Conservation (phyloP, 306 rosid genomes). For the Sphenostylis stenocarpa region DNA sequence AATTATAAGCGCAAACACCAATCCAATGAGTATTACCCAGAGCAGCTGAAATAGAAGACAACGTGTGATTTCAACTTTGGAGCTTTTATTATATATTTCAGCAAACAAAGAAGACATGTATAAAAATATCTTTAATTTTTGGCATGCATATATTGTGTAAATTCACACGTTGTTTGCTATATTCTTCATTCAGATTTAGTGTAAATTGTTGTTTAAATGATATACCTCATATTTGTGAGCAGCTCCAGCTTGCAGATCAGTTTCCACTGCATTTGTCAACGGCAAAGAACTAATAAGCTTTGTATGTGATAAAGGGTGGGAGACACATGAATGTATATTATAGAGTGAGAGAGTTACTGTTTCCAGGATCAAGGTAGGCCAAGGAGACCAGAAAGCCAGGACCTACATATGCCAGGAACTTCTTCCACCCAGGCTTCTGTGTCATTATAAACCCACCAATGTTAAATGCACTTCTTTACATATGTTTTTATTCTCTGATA, state of each 20-base stretch:
- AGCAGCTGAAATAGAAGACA: constrained; percentile 52
- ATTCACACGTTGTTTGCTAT: too few species aligned
- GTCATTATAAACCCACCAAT: not conserved
- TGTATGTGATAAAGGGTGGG: not conserved
- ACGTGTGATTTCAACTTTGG: not conserved
- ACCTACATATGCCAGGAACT: constrained; percentile 62
- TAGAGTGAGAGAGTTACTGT: constrained; percentile 41
- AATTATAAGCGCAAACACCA: constrained; percentile 78
- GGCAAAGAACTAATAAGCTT: not conserved
- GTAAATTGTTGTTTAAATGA: not conserved
- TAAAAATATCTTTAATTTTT: not conserved
- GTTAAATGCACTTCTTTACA: not conserved
- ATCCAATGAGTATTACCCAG: constrained; percentile 85
- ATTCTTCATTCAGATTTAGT: not conserved
- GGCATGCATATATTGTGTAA: not conserved
- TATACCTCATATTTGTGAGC: constrained; percentile 74
- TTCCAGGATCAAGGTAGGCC: constrained; percentile 96
- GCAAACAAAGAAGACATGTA: not conserved
- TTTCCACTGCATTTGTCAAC: constrained; percentile 62
- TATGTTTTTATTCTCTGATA: too few species aligned
- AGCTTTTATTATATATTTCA: not conserved
- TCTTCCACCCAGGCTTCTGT: constrained; percentile 71
- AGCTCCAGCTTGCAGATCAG: constrained; percentile 96
- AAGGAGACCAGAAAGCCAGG: constrained; percentile 89
- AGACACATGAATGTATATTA: not conserved